Evolutionary conservation across 345 rosid genomes (phyloP).

Genomic region (Salix exigua): DNA sequence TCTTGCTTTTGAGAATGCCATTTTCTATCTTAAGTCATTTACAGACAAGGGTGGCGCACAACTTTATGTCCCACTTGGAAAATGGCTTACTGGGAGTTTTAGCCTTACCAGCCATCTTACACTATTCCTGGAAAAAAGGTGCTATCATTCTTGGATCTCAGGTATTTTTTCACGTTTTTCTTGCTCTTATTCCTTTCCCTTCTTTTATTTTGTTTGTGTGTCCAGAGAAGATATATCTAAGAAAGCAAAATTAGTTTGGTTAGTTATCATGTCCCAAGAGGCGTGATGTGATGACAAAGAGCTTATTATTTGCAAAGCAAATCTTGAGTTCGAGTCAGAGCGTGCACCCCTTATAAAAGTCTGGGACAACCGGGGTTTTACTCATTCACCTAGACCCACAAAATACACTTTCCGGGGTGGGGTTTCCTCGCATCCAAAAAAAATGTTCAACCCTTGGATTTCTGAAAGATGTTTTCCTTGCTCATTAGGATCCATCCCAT

Average conservation of each 20-base stretch:
- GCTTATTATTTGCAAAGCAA: no score
- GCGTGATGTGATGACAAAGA: no score
- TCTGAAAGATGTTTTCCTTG: conserved; percentile 3
- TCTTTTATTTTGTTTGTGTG: neutral
- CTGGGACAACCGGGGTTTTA: no score
- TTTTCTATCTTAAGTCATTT: conserved; percentile 89
- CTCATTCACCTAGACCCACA: no score
- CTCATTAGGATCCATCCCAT: conserved; percentile 62
- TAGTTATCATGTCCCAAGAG: neutral
- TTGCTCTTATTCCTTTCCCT: neutral
- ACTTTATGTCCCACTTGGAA: conserved; percentile 83
- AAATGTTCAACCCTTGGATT: neutral
- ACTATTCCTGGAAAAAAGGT: conserved; percentile 76
- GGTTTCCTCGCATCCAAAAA: no score
- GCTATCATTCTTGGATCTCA: conserved; percentile 88
- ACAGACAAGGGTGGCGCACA: conserved; percentile 98
- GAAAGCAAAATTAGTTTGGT: neutral
- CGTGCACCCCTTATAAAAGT: no score
- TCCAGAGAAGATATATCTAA: neutral
- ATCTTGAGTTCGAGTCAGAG: no score
- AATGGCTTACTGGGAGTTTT: conserved; percentile 91
- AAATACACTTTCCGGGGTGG: no score
- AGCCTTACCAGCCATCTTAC: conserved; percentile 97
- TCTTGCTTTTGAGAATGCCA: conserved; percentile 84
- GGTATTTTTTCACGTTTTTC: conserved; percentile 34